These are phyloP conservation scores for Amanita jacksonii DNA, from an alignment of 768 basidiomycete genomes.

Conservation along the genomic window DNA sequence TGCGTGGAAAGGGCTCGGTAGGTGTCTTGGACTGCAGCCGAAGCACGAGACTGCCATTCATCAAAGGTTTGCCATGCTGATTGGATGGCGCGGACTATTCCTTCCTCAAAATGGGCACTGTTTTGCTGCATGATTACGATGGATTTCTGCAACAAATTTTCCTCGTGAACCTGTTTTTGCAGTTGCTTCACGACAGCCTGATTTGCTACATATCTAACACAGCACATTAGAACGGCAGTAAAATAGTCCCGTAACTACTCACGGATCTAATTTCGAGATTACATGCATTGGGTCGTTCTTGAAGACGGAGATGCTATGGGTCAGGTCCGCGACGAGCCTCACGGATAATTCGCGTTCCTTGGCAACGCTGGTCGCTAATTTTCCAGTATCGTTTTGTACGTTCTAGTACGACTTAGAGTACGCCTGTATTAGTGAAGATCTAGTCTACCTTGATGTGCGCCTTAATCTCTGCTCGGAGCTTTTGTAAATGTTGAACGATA, in stretches of 20 bases:
- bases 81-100: constrained; percentile 90
- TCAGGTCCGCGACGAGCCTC: constrained; percentile 77
- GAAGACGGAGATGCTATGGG: constrained; percentile 79
- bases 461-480: constrained; percentile 91
- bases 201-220: constrained; percentile 54
- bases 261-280: constrained; percentile 75
- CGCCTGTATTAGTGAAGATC: neutral
- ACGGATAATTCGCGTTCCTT: constrained; percentile 88
- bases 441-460: constrained; percentile 82
- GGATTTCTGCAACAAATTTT: constrained; percentile 95
- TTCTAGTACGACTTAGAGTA: constrained; percentile 36
- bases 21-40: constrained; percentile 59
- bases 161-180: constrained; percentile 89
- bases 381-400: constrained; percentile 93
- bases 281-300: constrained; percentile 93
- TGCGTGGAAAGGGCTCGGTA: constrained; percentile 61
- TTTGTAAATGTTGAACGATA: constrained; percentile 96
- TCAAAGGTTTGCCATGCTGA: constrained; percentile 97
- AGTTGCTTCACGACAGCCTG: constrained; percentile 69
- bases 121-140: constrained; percentile 98
- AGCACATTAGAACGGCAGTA: neutral
- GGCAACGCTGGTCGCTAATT: constrained; percentile 83
- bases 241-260: constrained; percentile 25
- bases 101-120: constrained; percentile 93
- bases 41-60: constrained; percentile 86